Conservation (phyloP, 1,284 basidiomycete genomes). For the Megacollybia platyphylla region DNA sequence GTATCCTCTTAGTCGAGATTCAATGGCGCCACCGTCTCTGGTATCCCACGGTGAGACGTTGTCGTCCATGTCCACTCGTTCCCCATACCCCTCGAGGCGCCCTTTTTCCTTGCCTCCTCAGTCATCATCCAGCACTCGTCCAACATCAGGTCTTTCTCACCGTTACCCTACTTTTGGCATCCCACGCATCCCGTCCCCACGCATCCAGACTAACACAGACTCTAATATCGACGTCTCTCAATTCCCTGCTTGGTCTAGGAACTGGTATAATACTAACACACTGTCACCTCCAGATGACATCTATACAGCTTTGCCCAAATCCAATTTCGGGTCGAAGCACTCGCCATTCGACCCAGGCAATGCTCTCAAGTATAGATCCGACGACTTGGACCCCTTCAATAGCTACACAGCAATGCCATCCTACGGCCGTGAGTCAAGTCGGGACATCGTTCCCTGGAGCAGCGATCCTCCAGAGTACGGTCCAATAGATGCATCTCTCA, state of each 20-base stretch:
- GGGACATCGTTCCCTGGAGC: conserved; percentile 35
- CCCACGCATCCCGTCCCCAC: conserved; percentile 9
- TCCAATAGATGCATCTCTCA: conserved; percentile 32
- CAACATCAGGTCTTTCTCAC: conserved; percentile 13
- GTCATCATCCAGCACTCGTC: conserved; percentile 12
- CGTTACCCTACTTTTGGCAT: conserved; percentile 9
- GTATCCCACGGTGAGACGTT: conserved; percentile 30
- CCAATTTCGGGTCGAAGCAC: conserved; percentile 16
- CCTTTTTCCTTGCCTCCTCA: conserved; percentile 37
- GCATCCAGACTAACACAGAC: conserved; percentile 12
- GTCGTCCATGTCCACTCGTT: conserved; percentile 24
- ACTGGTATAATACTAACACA: conserved; percentile 33
- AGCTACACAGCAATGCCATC: conserved; percentile 17
- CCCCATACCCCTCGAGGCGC: conserved; percentile 18
- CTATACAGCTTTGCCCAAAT: conserved; percentile 20
- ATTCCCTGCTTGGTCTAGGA: conserved; percentile 48
- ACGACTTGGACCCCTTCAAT: conserved; percentile 11
- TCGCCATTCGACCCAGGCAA: conserved; percentile 27
- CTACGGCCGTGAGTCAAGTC: conserved; percentile 20
- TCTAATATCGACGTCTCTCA: conserved; percentile 43
- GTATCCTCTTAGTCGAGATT: conserved; percentile 22
- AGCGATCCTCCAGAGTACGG: conserved; percentile 26
- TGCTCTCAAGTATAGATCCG: conserved; percentile 14
- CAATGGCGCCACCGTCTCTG: conserved; percentile 30
- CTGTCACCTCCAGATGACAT: conserved; percentile 14